Evolutionary conservation across 805 yeast genomes (phyloP), one percentile per base, ranked within the genome.

Genomic region (Starmerella kuoi): DNA sequence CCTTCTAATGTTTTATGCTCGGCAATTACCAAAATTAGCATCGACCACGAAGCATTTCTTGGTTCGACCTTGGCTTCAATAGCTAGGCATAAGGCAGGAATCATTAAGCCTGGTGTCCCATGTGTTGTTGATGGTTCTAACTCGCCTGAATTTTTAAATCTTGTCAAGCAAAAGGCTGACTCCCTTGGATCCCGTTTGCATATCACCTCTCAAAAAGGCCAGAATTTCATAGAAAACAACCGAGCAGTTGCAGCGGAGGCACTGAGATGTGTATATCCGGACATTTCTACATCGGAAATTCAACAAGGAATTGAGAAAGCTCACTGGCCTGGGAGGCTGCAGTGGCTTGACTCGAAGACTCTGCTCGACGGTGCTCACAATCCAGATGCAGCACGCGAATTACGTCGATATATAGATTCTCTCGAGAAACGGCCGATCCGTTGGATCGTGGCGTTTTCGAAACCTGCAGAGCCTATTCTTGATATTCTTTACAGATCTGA

Each of bases 321-420:
- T 0, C 48, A 51, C 7, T 87, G 97, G 97, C 94, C 94, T 0
- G 97, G 96, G 1, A 64, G 98, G 46, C 62, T 91, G 40, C 95
- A 91, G 54, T 46, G 56, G 23, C 23, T 73, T 12, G 50, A 58
- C 1, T 39, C 67, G 0, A 48, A 53, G 1, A 59, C 76, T 0
- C 60, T 91, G 3, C 55, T 91, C 2, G 97, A 88, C 61, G 97
- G 97, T 2, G 96, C 97, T 0, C 97, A 91, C 58, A 91, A 91
- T 57, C 76, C 74, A 5, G 75, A 77, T 46, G 94, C 96, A 0
- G 91, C 95, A 0, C 60, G 62, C n/a, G 84, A 80, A 53, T 63
- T 91, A 24, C 71, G 70, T 0, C 67, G 67, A 31, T 84, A 67
- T 55, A 60, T 86, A 2, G 59, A 65, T 1, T 46, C 55, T 31